phyloP scores from a whole-genome alignment of 1,284 basidiomycete species.

The Lentinula novae-zelandiae region DNA sequence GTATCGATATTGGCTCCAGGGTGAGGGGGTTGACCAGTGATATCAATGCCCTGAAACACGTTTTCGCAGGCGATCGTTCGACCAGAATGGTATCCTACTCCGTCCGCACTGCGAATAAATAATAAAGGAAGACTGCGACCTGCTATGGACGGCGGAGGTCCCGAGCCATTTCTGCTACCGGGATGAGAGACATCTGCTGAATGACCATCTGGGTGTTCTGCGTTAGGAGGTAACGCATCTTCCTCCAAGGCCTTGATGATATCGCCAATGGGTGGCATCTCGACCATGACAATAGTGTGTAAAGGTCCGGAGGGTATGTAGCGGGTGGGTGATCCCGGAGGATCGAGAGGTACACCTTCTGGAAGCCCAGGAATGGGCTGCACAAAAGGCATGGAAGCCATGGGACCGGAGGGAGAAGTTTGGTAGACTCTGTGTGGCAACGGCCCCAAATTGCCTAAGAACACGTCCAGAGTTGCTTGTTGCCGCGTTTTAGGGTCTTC shows the following conservation, averaged over 20 bases:
- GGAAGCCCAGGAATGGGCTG: slow-evolving; percentile 27
- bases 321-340: slow-evolving; percentile 35
- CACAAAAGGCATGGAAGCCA: slow-evolving; percentile 59
- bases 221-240: slow-evolving; percentile 47
- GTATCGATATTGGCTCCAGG: slow-evolving; percentile 45
- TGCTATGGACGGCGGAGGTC: slow-evolving; percentile 45
- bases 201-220: slow-evolving; percentile 34
- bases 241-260: slow-evolving; percentile 73
- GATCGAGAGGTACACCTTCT: slow-evolving; percentile 27
- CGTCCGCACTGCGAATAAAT: slow-evolving; percentile 72
- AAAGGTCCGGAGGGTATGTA: slow-evolving; percentile 49
- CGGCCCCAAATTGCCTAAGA: slow-evolving; percentile 86
- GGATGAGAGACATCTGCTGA: slow-evolving; percentile 25
- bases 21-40: slow-evolving; percentile 38
- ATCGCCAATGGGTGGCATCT: slow-evolving; percentile 68
- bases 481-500: slow-evolving; percentile 61
- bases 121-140: slow-evolving; percentile 67
- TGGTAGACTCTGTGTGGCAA: slow-evolving; percentile 70
- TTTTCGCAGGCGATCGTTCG: slow-evolving; percentile 82
- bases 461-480: slow-evolving; percentile 78
- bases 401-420: slow-evolving; percentile 58
- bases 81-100: slow-evolving; percentile 81
- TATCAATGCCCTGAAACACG: slow-evolving; percentile 64
- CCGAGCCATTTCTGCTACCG: slow-evolving; percentile 14
- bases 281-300: slow-evolving; percentile 76